A percentile compares a stretch with the other conserved stretches of the same genome.
Evolutionary conservation across 176 grass and related monocot genomes (phyloP).

Genomic region (Echinochloa phyllopogon): DNA sequence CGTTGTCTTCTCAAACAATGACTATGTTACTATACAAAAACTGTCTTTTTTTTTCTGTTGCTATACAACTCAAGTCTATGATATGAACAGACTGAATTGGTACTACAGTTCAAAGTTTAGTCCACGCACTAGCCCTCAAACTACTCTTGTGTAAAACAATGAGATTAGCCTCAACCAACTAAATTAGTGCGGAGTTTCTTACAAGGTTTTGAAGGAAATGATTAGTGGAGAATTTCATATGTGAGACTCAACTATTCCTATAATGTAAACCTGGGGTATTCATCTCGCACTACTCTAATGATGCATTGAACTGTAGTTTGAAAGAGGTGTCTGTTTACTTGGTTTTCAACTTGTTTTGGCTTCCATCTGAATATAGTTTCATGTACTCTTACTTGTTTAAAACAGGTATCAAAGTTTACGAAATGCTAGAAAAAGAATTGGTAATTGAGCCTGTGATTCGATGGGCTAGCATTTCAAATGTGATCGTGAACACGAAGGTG

Average conservation of each 20-base stretch:
- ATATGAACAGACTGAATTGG: not conserved
- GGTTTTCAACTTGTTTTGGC: slow-evolving; percentile 6
- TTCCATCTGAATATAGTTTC: slow-evolving; percentile 25
- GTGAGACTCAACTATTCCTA: not conserved
- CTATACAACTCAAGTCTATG: not conserved
- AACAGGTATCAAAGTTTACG: slow-evolving; percentile 89
- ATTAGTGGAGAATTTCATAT: not conserved
- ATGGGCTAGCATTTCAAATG: slow-evolving; percentile 79
- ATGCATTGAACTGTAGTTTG: not conserved
- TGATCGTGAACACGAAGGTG: slow-evolving; percentile 62
- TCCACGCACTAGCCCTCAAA: not conserved
- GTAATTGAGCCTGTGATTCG: slow-evolving; percentile 86
- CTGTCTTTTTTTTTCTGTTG: not conserved
- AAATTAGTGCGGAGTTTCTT: not conserved
- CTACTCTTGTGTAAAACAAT: not conserved
- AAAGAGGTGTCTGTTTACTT: not conserved
- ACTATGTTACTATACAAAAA: not conserved
- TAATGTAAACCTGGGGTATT: not conserved
- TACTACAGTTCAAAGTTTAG: not conserved
- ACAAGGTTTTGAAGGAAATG: not conserved
- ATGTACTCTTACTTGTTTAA: not conserved
- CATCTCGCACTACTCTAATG: not conserved
- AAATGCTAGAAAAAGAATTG: slow-evolving; percentile 88
- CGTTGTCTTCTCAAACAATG: not conserved
- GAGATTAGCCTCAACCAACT: not conserved